Evolutionary conservation across 495 filamentous ascomycete genomes (phyloP).

Genomic region (Astrothelium macrocarpum): DNA sequence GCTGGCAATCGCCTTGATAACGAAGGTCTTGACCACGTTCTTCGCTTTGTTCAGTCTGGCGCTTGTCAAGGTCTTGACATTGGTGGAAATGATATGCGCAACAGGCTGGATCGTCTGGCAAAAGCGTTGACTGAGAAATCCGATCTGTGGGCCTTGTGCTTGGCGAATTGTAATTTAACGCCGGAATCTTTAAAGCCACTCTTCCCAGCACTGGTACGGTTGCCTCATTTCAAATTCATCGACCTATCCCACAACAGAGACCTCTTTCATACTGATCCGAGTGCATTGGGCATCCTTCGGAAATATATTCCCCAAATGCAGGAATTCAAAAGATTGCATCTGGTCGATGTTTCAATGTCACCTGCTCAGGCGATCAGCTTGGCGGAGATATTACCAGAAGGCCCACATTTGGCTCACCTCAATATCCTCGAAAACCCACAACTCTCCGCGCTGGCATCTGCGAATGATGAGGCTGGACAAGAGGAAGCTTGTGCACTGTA

Average conservation of each 20-base stretch:
- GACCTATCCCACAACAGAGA: conserved; percentile 83
- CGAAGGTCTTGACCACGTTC: conserved; percentile 64
- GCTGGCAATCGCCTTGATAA: conserved; percentile 69
- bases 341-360: conserved; percentile 76
- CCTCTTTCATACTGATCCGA: conserved; percentile 64
- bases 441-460: conserved; percentile 56
- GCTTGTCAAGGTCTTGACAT: conserved; percentile 84
- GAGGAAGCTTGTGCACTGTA: conserved; percentile 93
- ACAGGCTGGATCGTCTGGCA: conserved; percentile 41
- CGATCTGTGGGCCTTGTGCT: conserved; percentile 64
- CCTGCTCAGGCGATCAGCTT: conserved; percentile 82
- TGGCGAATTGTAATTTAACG: conserved; percentile 78
- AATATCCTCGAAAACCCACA: conserved; percentile 77
- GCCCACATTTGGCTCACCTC: conserved; percentile 71
- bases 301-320: conserved; percentile 76
- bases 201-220: conserved; percentile 60
- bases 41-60: conserved; percentile 59
- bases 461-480: conserved; percentile 58
- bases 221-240: conserved; percentile 75
- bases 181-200: conserved; percentile 62
- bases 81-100: conserved; percentile 76
- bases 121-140: conserved; percentile 55
- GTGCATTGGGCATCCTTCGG: conserved; percentile 63
- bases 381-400: conserved; percentile 81
- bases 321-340: conserved; percentile 74